A percentile compares a stretch with the other conserved stretches of the same genome.
phyloP scores from a whole-genome alignment of 2,329 filamentous ascomycete species.

The Paraconiothyrium brasiliense region DNA sequence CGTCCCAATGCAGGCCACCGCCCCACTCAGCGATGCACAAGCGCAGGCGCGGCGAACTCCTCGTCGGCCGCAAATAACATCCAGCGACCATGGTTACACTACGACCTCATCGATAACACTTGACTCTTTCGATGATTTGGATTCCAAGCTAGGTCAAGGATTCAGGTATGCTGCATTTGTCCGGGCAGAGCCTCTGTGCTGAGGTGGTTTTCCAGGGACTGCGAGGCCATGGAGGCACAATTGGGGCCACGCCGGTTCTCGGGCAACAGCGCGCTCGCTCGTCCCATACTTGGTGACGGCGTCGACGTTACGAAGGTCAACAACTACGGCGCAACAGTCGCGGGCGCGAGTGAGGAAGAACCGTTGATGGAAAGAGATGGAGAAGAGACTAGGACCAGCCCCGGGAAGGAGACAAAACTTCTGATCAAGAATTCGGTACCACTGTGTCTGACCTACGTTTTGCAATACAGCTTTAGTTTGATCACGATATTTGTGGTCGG shows the following conservation, averaged over 20 bases:
- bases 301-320: slow-evolving; percentile 28
- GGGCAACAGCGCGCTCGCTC: slow-evolving; percentile 37
- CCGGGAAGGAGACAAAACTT: slow-evolving; percentile 42
- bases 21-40: slow-evolving; percentile 5
- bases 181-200: not conserved
- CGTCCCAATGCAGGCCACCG: slow-evolving; percentile 5
- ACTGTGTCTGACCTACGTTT: slow-evolving; percentile 62
- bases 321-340: slow-evolving; percentile 38
- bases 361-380: slow-evolving; percentile 33
- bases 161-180: not conserved
- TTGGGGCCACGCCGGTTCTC: slow-evolving; percentile 44
- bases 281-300: slow-evolving; percentile 27
- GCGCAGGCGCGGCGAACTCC: slow-evolving; percentile 4
- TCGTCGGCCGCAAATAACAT: not conserved
- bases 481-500: slow-evolving; percentile 63
- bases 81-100: slow-evolving; percentile 15
- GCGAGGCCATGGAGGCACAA: slow-evolving; percentile 38
- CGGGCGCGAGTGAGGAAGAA: slow-evolving; percentile 39
- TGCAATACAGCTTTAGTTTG: slow-evolving; percentile 63
- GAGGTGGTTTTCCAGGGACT: not conserved
- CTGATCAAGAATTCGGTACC: slow-evolving; percentile 58
- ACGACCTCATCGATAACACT: slow-evolving; percentile 17
- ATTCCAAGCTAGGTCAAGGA: not conserved
- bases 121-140: not conserved
- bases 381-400: slow-evolving; percentile 35